These are phyloP conservation scores for Spizellomyces sp. DNA, from an alignment of 192 early-diverging fungal genomes.

Conservation along the genomic window DNA sequence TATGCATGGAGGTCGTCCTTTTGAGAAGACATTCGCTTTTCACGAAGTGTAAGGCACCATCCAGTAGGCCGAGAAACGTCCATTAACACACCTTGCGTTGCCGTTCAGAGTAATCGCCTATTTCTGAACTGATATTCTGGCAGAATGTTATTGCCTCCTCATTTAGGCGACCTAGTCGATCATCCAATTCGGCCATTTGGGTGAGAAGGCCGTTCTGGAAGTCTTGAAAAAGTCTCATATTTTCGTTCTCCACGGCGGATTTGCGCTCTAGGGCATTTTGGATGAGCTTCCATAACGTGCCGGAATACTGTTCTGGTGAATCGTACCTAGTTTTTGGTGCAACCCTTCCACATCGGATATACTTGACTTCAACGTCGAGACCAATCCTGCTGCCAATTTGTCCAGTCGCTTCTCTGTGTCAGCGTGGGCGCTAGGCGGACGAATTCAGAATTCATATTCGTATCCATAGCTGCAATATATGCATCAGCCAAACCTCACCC, in stretches of 20 bases:
- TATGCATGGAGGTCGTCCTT: no score
- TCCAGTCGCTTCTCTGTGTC: slow-evolving; percentile 43
- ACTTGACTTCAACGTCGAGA: slow-evolving; percentile 39
- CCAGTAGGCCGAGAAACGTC: no score
- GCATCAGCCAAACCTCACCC: slow-evolving; percentile 1
- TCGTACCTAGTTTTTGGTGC: slow-evolving; percentile 46
- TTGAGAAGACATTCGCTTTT: no score
- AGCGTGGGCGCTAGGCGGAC: slow-evolving; percentile 37
- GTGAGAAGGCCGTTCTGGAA: slow-evolving; percentile 42
- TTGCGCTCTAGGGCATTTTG: slow-evolving; percentile 38
- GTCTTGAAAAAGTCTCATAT: slow-evolving; percentile 41
- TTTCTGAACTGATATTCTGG: background rate
- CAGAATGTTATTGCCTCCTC: background rate
- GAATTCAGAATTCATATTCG: background rate
- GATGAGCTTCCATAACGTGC: no score
- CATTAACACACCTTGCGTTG: background rate
- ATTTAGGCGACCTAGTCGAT: background rate
- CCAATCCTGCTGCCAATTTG: slow-evolving; percentile 39
- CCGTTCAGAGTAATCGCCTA: background rate
- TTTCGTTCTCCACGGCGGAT: slow-evolving; percentile 36
- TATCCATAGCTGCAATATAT: background rate
- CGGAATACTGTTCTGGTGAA: background rate
- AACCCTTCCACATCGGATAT: slow-evolving; percentile 47
- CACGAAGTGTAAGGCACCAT: no score
- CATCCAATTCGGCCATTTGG: slow-evolving; percentile 36